phyloP scores from a whole-genome alignment of 371 early-diverging fungal species.

The Zancudomyces culisetae region DNA sequence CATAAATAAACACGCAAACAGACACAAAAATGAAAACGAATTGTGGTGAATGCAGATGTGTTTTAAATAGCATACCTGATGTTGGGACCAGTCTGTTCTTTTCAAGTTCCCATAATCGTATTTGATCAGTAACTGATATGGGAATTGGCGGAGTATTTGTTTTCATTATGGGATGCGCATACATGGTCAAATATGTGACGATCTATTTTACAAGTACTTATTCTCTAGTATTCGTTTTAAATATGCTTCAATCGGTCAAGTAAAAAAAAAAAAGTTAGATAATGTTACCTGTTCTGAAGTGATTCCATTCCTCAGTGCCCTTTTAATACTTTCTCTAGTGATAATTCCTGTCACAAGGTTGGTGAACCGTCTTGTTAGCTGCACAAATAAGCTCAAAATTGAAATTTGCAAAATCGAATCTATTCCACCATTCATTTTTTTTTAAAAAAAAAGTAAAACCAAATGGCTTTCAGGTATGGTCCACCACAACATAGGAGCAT shows the following conservation, averaged over 20 bases:
- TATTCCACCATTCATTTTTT: slow-evolving; percentile 1
- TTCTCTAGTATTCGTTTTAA: not conserved
- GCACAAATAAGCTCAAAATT: slow-evolving; percentile 84
- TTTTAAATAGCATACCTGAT: slow-evolving; percentile 19
- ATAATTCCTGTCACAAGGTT: slow-evolving; percentile 90
- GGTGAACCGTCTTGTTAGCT: slow-evolving; percentile 64
- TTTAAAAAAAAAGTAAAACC: not conserved
- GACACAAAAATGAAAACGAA: not conserved
- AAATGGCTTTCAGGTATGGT: not conserved
- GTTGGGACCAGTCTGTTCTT: slow-evolving; percentile 59
- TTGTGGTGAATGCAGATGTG: no score
- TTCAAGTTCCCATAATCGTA: slow-evolving; percentile 94
- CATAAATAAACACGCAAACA: not conserved
- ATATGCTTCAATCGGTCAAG: not conserved
- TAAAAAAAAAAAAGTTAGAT: slow-evolving; percentile 14
- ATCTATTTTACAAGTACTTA: slow-evolving; percentile 30
- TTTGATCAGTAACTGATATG: slow-evolving; percentile 88
- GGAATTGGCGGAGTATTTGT: slow-evolving; percentile 54
- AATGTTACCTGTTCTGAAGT: slow-evolving; percentile 66
- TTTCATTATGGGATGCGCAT: slow-evolving; percentile 85
- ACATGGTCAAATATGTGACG: slow-evolving; percentile 62
- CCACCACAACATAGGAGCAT: no score
- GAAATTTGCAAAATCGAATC: slow-evolving; percentile 92
- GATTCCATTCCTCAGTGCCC: slow-evolving; percentile 83
- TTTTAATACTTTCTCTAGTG: slow-evolving; percentile 78